These are phyloP conservation scores for Conticribra weissflogii DNA, from an alignment of 108 stramenopile genomes.

Conservation along the genomic window DNA sequence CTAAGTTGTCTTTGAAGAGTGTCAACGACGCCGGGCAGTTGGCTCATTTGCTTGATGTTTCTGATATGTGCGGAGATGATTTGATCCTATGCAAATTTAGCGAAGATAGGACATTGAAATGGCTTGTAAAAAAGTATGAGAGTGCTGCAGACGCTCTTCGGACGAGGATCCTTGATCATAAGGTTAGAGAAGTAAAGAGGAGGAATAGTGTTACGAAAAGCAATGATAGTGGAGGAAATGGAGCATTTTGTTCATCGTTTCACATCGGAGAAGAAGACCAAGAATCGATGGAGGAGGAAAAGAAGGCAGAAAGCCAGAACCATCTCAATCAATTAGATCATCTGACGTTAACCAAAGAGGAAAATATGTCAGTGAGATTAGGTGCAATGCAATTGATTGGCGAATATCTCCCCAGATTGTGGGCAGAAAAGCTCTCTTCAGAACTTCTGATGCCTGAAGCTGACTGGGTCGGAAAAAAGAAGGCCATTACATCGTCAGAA, in stretches of 20 bases:
- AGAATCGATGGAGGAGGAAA: background rate
- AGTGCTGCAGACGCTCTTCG: slow-evolving; percentile 43
- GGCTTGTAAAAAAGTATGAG: slow-evolving; percentile 62
- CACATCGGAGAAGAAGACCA: slow-evolving; percentile 35
- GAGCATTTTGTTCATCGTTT: slow-evolving; percentile 50
- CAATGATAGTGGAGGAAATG: slow-evolving; percentile 15
- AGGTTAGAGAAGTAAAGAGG: slow-evolving; percentile 3
- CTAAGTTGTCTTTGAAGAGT: slow-evolving; percentile 4
- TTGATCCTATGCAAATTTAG: slow-evolving; percentile 59
- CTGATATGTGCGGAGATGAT: slow-evolving; percentile 59
- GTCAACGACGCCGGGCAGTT: slow-evolving; percentile 51
- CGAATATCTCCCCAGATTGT: slow-evolving; percentile 57
- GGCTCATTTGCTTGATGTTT: slow-evolving; percentile 51
- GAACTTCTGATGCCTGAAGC: slow-evolving; percentile 29
- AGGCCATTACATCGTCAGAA: background rate
- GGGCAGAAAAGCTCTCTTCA: slow-evolving; percentile 53
- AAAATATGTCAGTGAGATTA: slow-evolving; percentile 19
- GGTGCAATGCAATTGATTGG: slow-evolving; percentile 61
- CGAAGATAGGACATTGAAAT: slow-evolving; percentile 44
- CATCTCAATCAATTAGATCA: background rate
- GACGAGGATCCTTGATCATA: slow-evolving; percentile 15
- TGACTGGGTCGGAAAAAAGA: slow-evolving; percentile 43
- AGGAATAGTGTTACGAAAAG: background rate
- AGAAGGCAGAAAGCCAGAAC: background rate
- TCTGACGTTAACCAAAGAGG: slow-evolving; percentile 14